Conservation (phyloP, 163 green algal species). For the Volvox carteri region DNA sequence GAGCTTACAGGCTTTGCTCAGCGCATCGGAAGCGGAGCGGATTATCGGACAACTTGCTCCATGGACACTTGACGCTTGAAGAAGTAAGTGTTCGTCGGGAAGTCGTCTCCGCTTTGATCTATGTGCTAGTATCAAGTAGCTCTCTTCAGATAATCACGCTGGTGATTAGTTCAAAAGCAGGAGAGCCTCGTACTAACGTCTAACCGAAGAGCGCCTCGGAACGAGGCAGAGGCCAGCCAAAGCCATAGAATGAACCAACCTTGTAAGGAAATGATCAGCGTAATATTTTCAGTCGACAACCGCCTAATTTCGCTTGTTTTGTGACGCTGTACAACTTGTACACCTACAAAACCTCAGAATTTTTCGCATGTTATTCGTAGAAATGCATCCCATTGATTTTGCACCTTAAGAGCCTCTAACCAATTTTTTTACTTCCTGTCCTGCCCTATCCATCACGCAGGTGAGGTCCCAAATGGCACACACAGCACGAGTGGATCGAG, state of each 20-base stretch:
- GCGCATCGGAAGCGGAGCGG: constrained; percentile 76
- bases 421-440: not conserved
- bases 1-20: constrained; percentile 72
- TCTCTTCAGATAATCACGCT: not conserved
- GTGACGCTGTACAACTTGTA: not conserved
- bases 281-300: not conserved
- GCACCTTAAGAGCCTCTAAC: no score
- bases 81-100: constrained; percentile 63
- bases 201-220: not conserved
- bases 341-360: not conserved
- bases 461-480: constrained; percentile 80
- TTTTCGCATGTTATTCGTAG: not conserved
- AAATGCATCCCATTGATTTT: no score
- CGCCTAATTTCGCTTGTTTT: not conserved
- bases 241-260: no score
- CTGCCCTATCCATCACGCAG: constrained; percentile 51
- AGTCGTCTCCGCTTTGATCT: not conserved
- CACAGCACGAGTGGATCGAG: constrained; percentile 85
- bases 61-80: constrained; percentile 69
- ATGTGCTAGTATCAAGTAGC: not conserved
- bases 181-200: not conserved
- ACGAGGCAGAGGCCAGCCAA: no score
- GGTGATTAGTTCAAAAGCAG: not conserved
- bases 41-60: constrained; percentile 71
- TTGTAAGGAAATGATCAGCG: not conserved